phyloP scores from a whole-genome alignment of 441 rosid species.

The Lepidium campestre region DNA sequence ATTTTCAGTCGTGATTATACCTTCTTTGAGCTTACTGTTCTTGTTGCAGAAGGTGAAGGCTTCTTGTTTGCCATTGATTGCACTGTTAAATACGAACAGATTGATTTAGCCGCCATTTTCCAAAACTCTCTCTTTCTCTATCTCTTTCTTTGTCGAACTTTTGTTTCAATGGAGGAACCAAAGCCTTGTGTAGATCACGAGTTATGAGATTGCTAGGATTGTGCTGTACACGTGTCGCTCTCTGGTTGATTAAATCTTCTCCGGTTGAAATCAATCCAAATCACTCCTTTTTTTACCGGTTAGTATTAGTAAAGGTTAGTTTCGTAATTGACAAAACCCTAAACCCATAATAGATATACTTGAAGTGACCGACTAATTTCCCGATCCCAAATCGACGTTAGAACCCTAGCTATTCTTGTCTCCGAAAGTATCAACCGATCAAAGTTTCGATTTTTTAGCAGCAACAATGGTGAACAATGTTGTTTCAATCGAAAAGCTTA shows the following conservation, averaged over 20 bases:
- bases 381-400: constrained; percentile 1
- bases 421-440: not conserved
- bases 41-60: constrained; percentile 44
- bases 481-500: constrained; percentile 45
- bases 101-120: constrained; percentile 37
- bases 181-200: constrained; percentile 19
- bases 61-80: constrained; percentile 76
- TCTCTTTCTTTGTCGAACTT: not conserved
- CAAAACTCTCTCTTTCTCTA: not conserved
- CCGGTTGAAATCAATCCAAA: constrained; percentile 13
- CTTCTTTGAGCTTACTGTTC: constrained; percentile 41
- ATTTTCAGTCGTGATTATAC: not conserved
- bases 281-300: not conserved
- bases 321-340: constrained; percentile 10
- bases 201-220: constrained; percentile 13
- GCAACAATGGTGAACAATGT: constrained; percentile 46
- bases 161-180: constrained; percentile 8
- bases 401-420: not conserved
- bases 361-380: not conserved
- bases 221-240: constrained; percentile 13
- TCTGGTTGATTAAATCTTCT: not conserved
- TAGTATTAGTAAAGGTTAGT: constrained; percentile 3
- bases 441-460: constrained; percentile 8
- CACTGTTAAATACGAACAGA: constrained; percentile 28
- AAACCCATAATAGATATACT: not conserved